Percentiles rank a stretch among this genome's conserved stretches.
These are phyloP conservation scores for Agarophyton chilense DNA, from an alignment of 23 red algal species.

Conservation along the genomic window DNA sequence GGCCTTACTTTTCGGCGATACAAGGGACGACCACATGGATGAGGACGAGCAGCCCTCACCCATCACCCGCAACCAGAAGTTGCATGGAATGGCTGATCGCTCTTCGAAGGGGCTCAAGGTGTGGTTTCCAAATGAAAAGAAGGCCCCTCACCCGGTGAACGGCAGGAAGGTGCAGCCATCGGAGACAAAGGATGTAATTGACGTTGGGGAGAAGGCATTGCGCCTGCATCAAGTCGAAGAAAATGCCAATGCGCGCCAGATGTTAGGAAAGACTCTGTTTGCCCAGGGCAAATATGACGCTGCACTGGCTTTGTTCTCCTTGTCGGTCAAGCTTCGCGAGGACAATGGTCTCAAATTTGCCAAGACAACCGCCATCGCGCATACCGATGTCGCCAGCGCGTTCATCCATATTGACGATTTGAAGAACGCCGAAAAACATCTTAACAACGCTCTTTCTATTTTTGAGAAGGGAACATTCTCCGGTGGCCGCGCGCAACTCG, in stretches of 20 bases:
- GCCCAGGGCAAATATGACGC: slow-evolving; percentile 70
- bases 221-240: slow-evolving; percentile 71
- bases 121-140: slow-evolving; percentile 63
- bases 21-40: slow-evolving; percentile 16
- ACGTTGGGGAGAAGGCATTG: slow-evolving; percentile 32
- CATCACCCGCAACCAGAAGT: slow-evolving; percentile 44
- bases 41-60: not conserved
- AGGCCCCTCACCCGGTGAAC: not conserved
- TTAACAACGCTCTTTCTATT: slow-evolving; percentile 61
- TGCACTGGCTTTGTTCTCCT: slow-evolving; percentile 71
- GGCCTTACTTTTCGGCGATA: slow-evolving; percentile 50
- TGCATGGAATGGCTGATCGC: slow-evolving; percentile 38
- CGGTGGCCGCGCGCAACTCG: slow-evolving; percentile 47
- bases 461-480: slow-evolving; percentile 60
- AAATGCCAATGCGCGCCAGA: slow-evolving; percentile 72
- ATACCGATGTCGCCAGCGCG: slow-evolving; percentile 72
- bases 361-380: slow-evolving; percentile 64
- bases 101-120: slow-evolving; percentile 46
- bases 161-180: slow-evolving; percentile 47
- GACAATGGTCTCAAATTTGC: slow-evolving; percentile 77
- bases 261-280: slow-evolving; percentile 70
- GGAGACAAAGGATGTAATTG: slow-evolving; percentile 59
- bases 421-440: slow-evolving; percentile 83
- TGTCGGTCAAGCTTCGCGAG: slow-evolving; percentile 76
- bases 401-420: slow-evolving; percentile 75